Evolutionary conservation across 2,329 filamentous ascomycete species (phyloP), one percentile per base, ranked within the genome.

Genomic region (Claviceps africana): DNA sequence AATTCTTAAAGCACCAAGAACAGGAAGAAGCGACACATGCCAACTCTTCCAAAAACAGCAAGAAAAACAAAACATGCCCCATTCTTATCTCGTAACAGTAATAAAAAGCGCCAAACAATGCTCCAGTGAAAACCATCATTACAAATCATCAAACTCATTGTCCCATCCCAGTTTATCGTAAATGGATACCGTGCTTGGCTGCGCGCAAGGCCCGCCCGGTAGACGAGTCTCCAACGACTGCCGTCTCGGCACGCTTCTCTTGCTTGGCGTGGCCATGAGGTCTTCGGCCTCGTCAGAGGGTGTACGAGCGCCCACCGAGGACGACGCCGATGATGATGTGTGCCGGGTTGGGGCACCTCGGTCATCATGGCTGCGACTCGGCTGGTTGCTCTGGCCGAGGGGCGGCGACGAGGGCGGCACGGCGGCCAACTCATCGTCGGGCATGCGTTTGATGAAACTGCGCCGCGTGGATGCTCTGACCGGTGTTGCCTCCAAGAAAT

Each of bases 121-220:
- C 40, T 17, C 15, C 31, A 46, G 7, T 51, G 17, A 33, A 15
- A 44, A 6, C 33, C 49, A 47, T 68, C 65, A 64, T 68, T 55
- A 66, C 63, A 70, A 61, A 61, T 72, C 69, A 61, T 79, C 73
- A 61, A 72, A 67, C 55, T 80, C 76, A 54, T 79, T 72, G 59
- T 80, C 76, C 78, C 78, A 82, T 46, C 78, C 78, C 43, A 81
- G 62, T 56, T 67, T 67, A 58, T 77, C 69, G 57, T 76, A 82
- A 50, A 81, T 75, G 11, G 73, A 75, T 56, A 66, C 55, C 35
- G 63, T 62, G 54, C 61, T 66, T 49, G 57, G 57, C 55, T 55
- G 52, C 11, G 8, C 22, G 33, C 54, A 48, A 50, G 54, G 53
- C 31, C 55, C 49, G 7, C 53, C 51, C 28, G 52, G 50, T 30